Conservation (phyloP, 805 yeast species). For the Suhomyces pyralidae region DNA sequence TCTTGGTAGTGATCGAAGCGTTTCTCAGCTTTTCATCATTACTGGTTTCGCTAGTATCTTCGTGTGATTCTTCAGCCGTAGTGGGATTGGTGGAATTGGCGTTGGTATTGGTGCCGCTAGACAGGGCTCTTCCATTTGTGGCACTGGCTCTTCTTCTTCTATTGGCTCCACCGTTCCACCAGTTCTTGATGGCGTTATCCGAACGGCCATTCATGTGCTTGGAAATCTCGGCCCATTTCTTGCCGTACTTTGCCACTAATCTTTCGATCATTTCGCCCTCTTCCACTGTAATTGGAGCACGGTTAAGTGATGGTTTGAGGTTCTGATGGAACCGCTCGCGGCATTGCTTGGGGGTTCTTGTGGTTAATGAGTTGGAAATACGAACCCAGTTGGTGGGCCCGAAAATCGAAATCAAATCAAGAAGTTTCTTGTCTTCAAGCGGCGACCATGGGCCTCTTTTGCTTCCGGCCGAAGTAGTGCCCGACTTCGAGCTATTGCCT, state of each 20-base stretch:
- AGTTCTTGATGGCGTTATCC: constrained; percentile 90
- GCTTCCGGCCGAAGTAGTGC: constrained; percentile 1
- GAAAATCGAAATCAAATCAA: constrained; percentile 63
- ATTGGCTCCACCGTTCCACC: constrained; percentile 97
- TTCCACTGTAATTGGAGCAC: constrained; percentile 78
- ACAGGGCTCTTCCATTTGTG: not conserved
- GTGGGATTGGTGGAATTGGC: too few relatives aligned
- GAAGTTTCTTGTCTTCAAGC: constrained; percentile 70
- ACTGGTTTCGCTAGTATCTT: not conserved
- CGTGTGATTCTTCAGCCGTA: not conserved
- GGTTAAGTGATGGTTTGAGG: constrained; percentile 77
- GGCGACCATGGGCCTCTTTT: constrained; percentile 90
- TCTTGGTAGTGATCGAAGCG: not conserved
- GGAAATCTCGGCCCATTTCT: constrained; percentile 92
- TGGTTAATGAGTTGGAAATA: constrained; percentile 66
- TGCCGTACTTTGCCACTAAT: constrained; percentile 75
- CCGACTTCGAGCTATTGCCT: constrained; percentile 3
- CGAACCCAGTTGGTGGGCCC: constrained; percentile 91
- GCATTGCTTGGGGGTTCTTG: constrained; percentile 89
- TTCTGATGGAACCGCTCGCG: constrained; percentile 90
- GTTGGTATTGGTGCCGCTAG: not conserved
- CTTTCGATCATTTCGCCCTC: constrained; percentile 82
- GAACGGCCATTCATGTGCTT: constrained; percentile 81
- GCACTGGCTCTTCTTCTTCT: constrained; percentile 56
- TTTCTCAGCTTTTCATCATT: not conserved